Conservation (phyloP, 176 grass and related monocot species). For the Lolium rigidum region DNA sequence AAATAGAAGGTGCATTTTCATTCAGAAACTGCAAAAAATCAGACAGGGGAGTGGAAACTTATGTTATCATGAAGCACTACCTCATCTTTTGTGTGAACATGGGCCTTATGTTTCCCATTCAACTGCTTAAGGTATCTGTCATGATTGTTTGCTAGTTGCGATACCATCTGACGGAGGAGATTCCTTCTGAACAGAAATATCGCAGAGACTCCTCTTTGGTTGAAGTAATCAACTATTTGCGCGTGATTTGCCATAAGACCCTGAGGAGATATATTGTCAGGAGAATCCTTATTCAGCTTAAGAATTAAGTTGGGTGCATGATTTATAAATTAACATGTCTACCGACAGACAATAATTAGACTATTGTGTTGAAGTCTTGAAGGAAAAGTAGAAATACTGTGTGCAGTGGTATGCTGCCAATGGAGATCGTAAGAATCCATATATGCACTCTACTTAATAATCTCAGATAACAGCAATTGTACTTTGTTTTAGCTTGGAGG, state of each 20-base stretch:
- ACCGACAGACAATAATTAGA: neutral
- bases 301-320: conserved; percentile 2
- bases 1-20: conserved; percentile 33
- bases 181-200: conserved; percentile 95
- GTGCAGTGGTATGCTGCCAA: neutral
- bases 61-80: conserved; percentile 36
- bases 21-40: conserved; percentile 5
- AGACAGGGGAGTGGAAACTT: neutral
- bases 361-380: neutral
- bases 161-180: conserved; percentile 78
- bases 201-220: conserved; percentile 62
- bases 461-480: neutral
- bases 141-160: conserved; percentile 76
- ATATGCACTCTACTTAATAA: neutral
- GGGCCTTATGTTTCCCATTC: conserved; percentile 92
- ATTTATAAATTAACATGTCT: neutral
- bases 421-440: neutral
- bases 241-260: conserved; percentile 72
- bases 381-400: conserved; percentile 8
- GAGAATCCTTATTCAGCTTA: conserved; percentile 6
- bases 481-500: neutral
- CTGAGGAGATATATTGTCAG: conserved; percentile 51
- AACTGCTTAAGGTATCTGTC: conserved; percentile 81
- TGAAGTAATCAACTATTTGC: conserved; percentile 72
- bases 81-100: conserved; percentile 79